Conservation (phyloP, 1,139 yeast genomes). For the Suhomyces choctaworum region DNA sequence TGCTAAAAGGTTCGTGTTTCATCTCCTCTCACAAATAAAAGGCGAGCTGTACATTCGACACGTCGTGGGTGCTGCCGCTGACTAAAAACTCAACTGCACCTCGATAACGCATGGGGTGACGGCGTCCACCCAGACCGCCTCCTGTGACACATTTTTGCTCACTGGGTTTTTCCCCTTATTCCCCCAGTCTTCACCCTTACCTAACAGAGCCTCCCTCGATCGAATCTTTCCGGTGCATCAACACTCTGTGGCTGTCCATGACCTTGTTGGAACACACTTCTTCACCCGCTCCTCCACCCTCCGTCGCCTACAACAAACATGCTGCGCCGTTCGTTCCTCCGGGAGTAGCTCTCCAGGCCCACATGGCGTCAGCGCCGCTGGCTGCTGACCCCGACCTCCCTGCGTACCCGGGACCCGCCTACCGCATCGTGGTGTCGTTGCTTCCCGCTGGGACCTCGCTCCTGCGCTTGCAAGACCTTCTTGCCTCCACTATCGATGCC, state of each 20-base stretch:
- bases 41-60: no score
- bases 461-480: conserved; percentile 16
- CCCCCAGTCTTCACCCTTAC: no score
- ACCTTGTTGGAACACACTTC: conserved; percentile 4
- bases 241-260: conserved; percentile 3
- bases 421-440: conserved; percentile 2
- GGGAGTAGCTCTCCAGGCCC: no score
- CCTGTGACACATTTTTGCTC: no score
- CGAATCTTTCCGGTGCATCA: background rate
- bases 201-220: no score
- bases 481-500: conserved; percentile 19
- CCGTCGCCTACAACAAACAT: conserved; percentile 20
- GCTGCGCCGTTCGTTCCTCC: conserved; percentile 28
- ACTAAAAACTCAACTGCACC: no score
- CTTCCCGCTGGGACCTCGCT: conserved; percentile 16
- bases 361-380: background rate
- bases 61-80: no score
- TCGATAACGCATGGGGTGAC: no score
- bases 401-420: background rate
- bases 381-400: background rate
- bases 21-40: no score
- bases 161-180: no score
- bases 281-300: conserved; percentile 1
- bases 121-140: no score
- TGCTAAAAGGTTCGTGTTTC: no score